phyloP scores from a whole-genome alignment of 2,329 filamentous ascomycete genomes.

The Aspergillus fischeri region DNA sequence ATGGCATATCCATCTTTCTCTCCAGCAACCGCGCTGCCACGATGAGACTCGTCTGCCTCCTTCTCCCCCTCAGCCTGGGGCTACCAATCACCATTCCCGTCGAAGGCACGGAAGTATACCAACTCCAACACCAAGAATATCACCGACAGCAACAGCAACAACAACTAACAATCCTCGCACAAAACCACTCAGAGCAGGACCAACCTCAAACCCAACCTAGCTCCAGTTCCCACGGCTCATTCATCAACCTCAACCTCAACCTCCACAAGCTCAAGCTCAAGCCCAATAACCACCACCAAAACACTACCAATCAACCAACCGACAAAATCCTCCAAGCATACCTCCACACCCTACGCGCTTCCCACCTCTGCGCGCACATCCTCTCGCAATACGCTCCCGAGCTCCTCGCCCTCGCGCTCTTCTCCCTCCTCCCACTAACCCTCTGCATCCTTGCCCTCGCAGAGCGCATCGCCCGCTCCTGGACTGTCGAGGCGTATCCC shows the following conservation, averaged over 20 bases:
- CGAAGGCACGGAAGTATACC: not conserved
- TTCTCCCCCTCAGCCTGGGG: not conserved
- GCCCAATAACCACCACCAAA: not conserved
- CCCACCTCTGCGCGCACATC: not conserved
- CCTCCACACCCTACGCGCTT: not conserved
- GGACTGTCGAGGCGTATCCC: not conserved
- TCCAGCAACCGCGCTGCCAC: not conserved
- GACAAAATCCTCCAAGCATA: not conserved
- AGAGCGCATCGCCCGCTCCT: not conserved
- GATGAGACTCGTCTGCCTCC: not conserved
- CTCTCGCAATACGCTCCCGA: constrained; percentile 4
- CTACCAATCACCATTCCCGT: not conserved
- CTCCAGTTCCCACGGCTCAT: not conserved
- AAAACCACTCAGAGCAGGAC: not conserved
- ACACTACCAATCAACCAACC: not conserved
- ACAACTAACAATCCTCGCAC: not conserved
- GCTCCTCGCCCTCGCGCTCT: constrained; percentile 1
- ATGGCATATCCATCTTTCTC: not conserved
- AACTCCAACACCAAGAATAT: not conserved
- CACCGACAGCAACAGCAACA: not conserved
- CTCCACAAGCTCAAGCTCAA: not conserved
- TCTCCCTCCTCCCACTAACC: constrained; percentile 9
- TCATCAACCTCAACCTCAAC: not conserved
- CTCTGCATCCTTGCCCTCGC: constrained; percentile 7
- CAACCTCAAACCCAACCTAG: too few species aligned